Evolutionary conservation across 768 basidiomycete genomes (phyloP), one percentile per base, ranked within the genome.

Genomic region (Amanita thiersii): DNA sequence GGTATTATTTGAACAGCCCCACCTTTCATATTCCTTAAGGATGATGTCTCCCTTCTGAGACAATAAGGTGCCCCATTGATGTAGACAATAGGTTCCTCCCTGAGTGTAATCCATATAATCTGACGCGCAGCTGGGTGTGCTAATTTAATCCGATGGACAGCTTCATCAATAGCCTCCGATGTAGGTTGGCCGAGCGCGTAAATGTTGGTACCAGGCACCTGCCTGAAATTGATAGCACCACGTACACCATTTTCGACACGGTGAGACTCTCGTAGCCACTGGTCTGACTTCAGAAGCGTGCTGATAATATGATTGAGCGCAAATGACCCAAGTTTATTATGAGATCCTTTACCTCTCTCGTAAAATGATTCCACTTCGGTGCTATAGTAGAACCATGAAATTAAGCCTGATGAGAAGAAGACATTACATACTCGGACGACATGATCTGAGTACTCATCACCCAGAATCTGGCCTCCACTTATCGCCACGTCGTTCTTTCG

Each of bases 171-270:
- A 2, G 91, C 94, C 43, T 86, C 86, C 37, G 81, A 62, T 0
- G 88, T 90, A 1, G 96, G 96, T 57, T 98, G 96, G 0, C 91
- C 92, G 20, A 96, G 77, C 0, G 91, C 92, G 49, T 89, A 99
- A 23, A 97, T 83, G 33, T 81, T 79, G 15, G 83, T 84, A 4
- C 70, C 72, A 0, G 82, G 79, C 28, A 96, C 76, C 43, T 82
- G 82, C 39, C 96, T 77, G 69, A 96, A 97, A 54, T 96, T 96
- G 61, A 88, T 86, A 1, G 88, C 91, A n/a, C 96, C 96, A 2
- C 89, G 81, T 37, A 98, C 75, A 28, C 74, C 80, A 34, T 77
- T 60, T 36, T 74, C 69, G 30, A 84, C 77, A 35, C 69, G 71
- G 44, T 78, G 67, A 31, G 81, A 84, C 56, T 87, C 79, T 17